Evolutionary conservation across 208 protist species (phyloP), one percentile per base, ranked within the genome.

Genomic region (Crithidia mellificae): DNA sequence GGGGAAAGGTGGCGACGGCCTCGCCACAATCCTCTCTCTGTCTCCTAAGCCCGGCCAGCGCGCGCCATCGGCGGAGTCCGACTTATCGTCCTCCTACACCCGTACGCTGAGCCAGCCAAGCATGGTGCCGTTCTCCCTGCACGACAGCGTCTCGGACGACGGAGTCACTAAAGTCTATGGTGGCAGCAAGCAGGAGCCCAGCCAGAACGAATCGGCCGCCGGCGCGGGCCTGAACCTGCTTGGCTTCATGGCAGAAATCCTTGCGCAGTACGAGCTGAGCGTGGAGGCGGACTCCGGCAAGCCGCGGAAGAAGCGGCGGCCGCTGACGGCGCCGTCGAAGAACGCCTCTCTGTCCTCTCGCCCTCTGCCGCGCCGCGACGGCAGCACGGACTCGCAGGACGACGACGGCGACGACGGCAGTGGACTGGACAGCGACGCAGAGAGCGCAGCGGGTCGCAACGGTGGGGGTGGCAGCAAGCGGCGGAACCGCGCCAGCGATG

Each of bases 241-340:
- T 15, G 70, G 74, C 54, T 95, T 95, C 43, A 95, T 95, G 90
- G 70, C 72, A 41, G 90, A 92, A 3, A 83, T 66, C 22, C 46
- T 76, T 1, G 62, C 50, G 2, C 53, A 80, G 30, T 75, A 55
- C 32, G 36, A 74, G 49, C 44, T 80, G n/a, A 58, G 64, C 9
- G 55, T 25, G 0, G 32, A 61, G 3, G 50, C 53, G 8, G 41
- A 68, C 25, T 24, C n/a, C 5, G 25, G 3, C 24, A 59, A 32
- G 22, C 30, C 0, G n/a, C 27, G n/a, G 2, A 20, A 19, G 0
- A 58, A 58, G 53, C 34, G 20, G 34, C 57, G 41, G 32, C 41
- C 62, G 30, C 22, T 59, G n/a, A 63, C 70, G 36, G 63, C 77
- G 6, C 63, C 70, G 29, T 52, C 67, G 47, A 66, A 27, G 47